Percentiles rank a stretch among this genome's conserved stretches.
These are phyloP conservation scores for Stipa capillata DNA, from an alignment of 176 grass and related monocot species.

Conservation along the genomic window DNA sequence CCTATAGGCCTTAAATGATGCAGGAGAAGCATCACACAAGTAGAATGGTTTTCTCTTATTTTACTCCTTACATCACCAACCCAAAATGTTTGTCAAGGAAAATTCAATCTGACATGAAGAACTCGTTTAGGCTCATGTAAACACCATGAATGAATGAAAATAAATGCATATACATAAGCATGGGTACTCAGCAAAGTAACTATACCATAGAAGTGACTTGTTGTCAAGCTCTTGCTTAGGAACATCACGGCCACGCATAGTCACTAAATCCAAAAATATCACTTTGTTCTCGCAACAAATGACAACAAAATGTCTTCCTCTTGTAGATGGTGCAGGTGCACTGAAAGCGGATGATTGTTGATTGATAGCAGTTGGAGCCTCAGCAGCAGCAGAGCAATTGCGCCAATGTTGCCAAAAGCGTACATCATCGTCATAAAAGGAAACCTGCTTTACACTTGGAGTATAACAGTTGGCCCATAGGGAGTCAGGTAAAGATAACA, in stretches of 20 bases:
- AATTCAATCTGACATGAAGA: not conserved
- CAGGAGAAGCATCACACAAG: not conserved
- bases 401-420: slow-evolving; percentile 98
- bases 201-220: slow-evolving; percentile 95
- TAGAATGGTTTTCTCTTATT: slow-evolving; percentile 7
- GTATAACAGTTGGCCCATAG: slow-evolving; percentile 17
- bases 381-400: slow-evolving; percentile 77
- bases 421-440: slow-evolving; percentile 92
- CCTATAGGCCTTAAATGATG: not conserved
- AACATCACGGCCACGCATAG: slow-evolving; percentile 93
- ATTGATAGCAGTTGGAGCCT: slow-evolving; percentile 77
- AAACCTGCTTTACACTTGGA: slow-evolving; percentile 97
- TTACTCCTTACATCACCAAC: not conserved
- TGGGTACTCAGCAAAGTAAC: slow-evolving; percentile 1
- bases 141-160: slow-evolving; percentile 6
- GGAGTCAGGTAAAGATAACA: slow-evolving; percentile 31
- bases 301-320: slow-evolving; percentile 98
- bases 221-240: slow-evolving; percentile 97
- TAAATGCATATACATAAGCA: not conserved
- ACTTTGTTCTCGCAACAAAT: slow-evolving; percentile 99
- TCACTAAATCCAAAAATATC: slow-evolving; percentile 97
- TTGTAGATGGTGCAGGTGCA: slow-evolving; percentile 81
- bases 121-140: not conserved
- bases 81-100: slow-evolving; percentile 2
- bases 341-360: slow-evolving; percentile 69